Evolutionary conservation across 345 rosid species (phyloP), one percentile per base, ranked within the genome.

Genomic region (Sonneratia caseolaris): DNA sequence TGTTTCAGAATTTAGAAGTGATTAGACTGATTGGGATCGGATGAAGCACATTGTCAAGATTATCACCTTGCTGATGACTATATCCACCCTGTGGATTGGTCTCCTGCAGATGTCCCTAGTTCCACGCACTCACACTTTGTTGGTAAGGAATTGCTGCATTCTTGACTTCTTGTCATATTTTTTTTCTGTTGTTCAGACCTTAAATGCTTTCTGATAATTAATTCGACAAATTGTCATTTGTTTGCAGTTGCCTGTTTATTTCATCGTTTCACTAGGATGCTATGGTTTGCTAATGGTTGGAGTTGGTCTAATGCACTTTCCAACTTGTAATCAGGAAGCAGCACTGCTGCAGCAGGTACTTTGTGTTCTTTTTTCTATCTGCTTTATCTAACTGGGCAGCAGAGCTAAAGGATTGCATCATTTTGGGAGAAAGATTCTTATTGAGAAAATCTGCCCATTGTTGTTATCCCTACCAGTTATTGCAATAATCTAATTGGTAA

Each of bases 21-120:
- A 66, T 38, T 19, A 45, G 69, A 21, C 32, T 21, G 21, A n/a
- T 64, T 47, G 48, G 61, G 4, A 55, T 61, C 72, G 76, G 66
- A 87, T 83, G 87, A 87, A 85, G 87, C 91, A 87, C 57, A 72
- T 81, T 56, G 69, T 82, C 32, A 87, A 83, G 79, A 82, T 83
- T 55, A 37, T 79, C 56, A 72, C 75, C 21, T 61, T 85, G 56
- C 64, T 82, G 62, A 74, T 79, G 72, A 70, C 81, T 59, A 75
- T 87, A 16, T 71, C 83, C 19, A 79, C 84, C 21, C 4, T 83
- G 66, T 85, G 86, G 91, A 69, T 83, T 37, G 84, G 81, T 57
- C 86, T 85, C 36, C 71, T 87, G 81, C 84, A 83, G 72, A 77
- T 84, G 66, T 74, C 88, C 35, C 9, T 82, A 37, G 62, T 87